These are phyloP conservation scores for Lagerstroemia speciosa DNA, from an alignment of 345 rosid genomes.

Conservation along the genomic window DNA sequence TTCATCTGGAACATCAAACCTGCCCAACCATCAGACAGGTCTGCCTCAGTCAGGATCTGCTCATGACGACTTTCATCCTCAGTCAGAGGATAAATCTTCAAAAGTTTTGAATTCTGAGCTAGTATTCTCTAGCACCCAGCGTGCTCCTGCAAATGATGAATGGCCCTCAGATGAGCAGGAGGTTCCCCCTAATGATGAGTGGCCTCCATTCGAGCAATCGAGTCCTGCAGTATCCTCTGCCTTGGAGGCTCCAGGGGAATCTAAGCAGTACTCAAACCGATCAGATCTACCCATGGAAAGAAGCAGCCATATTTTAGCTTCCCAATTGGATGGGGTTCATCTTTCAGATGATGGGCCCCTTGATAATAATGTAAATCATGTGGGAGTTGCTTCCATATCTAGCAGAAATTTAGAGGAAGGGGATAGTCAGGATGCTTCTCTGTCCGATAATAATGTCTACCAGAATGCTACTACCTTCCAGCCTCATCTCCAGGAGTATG, in stretches of 20 bases:
- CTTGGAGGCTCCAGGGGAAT: conserved; percentile 40
- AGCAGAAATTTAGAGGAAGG: conserved; percentile 42
- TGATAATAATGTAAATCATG: conserved; percentile 34
- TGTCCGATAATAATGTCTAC: conserved; percentile 45
- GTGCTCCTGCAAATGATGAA: conserved; percentile 42
- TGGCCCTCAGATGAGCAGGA: conserved; percentile 31
- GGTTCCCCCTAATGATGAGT: conserved; percentile 42
- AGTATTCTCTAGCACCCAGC: conserved; percentile 29
- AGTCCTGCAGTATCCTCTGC: conserved; percentile 32
- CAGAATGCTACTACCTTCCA: conserved; percentile 37
- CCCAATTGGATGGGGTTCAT: conserved; percentile 46
- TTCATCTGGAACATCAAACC: conserved; percentile 16
- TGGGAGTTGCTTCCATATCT: conserved; percentile 41
- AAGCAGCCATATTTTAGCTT: conserved; percentile 37
- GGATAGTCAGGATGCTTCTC: conserved; percentile 47
- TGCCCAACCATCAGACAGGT: conserved; percentile 21
- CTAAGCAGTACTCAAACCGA: conserved; percentile 39
- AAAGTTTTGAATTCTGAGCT: conserved; percentile 12
- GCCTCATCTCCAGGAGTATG: conserved; percentile 46
- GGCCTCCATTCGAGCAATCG: conserved; percentile 32
- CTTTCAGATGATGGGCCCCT: conserved; percentile 39
- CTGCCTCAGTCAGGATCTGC: conserved; percentile 22
- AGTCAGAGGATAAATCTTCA: conserved; percentile 26
- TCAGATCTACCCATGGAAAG: conserved; percentile 44
- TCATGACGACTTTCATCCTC: conserved; percentile 24